A percentile compares a stretch with the other conserved stretches of the same genome.
Evolutionary conservation across 2,329 filamentous ascomycete genomes (phyloP).

Genomic region (Rutstroemia sydowiana): DNA sequence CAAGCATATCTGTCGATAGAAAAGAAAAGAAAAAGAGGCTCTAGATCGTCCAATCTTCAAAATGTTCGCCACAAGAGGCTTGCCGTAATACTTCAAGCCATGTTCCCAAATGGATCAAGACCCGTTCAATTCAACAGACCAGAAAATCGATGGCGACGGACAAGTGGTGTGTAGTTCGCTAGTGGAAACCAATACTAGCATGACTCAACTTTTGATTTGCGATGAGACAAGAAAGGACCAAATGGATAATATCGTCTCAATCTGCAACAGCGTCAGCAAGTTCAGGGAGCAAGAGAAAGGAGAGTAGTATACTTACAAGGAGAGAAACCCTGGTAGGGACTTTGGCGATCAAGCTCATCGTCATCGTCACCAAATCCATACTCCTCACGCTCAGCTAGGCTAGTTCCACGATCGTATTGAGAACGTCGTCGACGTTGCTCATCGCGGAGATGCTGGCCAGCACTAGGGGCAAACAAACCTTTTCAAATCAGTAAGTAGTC

Average conservation of each 20-base stretch:
- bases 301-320: conserved; percentile 12
- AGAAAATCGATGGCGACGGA: conserved; percentile 6
- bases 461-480: conserved; percentile 76
- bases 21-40: conserved; percentile 6
- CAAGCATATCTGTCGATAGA: not conserved
- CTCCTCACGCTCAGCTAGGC: conserved; percentile 46
- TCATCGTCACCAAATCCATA: conserved; percentile 18
- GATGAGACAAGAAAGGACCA: too few species aligned
- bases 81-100: conserved; percentile 7
- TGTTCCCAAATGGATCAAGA: conserved; percentile 4
- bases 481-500: conserved; percentile 6
- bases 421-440: conserved; percentile 66
- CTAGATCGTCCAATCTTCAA: conserved; percentile 16
- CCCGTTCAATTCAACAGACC: conserved; percentile 2
- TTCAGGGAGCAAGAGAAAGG: not conserved
- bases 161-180: not conserved
- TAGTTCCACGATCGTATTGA: conserved; percentile 75
- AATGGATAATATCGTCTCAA: not conserved
- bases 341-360: conserved; percentile 4
- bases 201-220: conserved; percentile 3
- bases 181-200: not conserved
- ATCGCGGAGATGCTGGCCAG: conserved; percentile 63
- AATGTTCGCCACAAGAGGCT: conserved; percentile 10
- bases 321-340: conserved; percentile 11
- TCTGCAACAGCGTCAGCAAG: not conserved